phyloP scores from a whole-genome alignment of 2,329 filamentous ascomycete genomes.

The Colletotrichum acutatum region DNA sequence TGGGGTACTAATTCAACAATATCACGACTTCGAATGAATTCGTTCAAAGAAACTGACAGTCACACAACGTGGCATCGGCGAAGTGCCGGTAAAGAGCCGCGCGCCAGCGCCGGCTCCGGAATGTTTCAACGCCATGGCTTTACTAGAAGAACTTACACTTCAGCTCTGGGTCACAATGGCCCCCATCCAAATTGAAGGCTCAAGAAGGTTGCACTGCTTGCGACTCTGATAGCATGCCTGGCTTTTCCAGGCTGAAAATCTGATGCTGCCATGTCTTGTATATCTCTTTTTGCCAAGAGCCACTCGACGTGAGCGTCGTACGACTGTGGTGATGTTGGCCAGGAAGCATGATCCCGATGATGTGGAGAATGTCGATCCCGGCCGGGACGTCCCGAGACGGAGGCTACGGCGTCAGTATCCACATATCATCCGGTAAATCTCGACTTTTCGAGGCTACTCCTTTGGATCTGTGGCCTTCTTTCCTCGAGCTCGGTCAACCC shows the following conservation, averaged over 20 bases:
- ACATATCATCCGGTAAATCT: background rate
- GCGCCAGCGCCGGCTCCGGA: constrained; percentile 9
- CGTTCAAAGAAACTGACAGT: too few species aligned
- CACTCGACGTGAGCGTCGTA: background rate
- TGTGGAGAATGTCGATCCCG: background rate
- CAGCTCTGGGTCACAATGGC: background rate
- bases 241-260: background rate
- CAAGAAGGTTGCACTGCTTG: background rate
- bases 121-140: constrained; percentile 10
- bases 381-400: too few species aligned
- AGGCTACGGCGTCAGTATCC: background rate
- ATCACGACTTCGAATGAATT: too few species aligned
- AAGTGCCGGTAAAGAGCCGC: background rate
- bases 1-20: too few species aligned
- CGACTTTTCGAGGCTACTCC: too few species aligned
- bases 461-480: too few species aligned
- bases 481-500: too few species aligned
- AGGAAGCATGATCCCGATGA: background rate
- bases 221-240: background rate
- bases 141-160: background rate
- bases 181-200: background rate
- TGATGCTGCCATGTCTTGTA: background rate
- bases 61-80: background rate
- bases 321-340: background rate
- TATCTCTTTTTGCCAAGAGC: background rate